A percentile compares a stretch with the other conserved stretches of the same genome.
These are phyloP conservation scores for Monosporascus ibericus DNA, from an alignment of 2,329 filamentous ascomycete genomes.

Conservation along the genomic window DNA sequence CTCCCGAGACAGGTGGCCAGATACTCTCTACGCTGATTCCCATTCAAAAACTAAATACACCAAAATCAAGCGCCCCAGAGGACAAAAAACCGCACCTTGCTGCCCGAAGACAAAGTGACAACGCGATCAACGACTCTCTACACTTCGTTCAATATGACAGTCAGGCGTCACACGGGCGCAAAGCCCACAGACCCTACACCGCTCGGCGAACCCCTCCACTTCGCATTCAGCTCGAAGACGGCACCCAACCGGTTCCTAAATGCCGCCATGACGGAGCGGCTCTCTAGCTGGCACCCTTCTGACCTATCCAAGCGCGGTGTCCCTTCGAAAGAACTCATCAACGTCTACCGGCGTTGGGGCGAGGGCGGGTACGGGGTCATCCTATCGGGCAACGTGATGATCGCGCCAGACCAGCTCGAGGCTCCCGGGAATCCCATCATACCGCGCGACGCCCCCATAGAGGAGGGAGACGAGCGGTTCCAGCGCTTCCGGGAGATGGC, in stretches of 20 bases:
- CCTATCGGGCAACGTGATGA: slow-evolving; percentile 56
- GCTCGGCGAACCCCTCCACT: slow-evolving; percentile 30
- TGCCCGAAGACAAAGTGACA: no score
- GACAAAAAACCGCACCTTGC: no score
- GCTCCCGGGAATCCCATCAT: slow-evolving; percentile 50
- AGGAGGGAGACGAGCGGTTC: slow-evolving; percentile 40
- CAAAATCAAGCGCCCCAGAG: no score
- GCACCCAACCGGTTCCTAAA: slow-evolving; percentile 55
- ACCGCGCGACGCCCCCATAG: slow-evolving; percentile 38
- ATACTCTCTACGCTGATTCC: no score
- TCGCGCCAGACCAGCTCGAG: slow-evolving; percentile 52
- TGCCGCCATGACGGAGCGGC: slow-evolving; percentile 53
- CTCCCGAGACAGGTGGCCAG: no score
- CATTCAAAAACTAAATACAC: no score
- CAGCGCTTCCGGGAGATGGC: slow-evolving; percentile 48
- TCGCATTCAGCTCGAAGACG: slow-evolving; percentile 39
- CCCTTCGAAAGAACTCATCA: slow-evolving; percentile 24
- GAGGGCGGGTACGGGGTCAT: slow-evolving; percentile 46
- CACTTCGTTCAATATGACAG: no score
- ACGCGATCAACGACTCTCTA: no score
- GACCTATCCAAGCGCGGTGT: slow-evolving; percentile 37
- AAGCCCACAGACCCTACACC: slow-evolving; percentile 14
- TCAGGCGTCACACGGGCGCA: no score
- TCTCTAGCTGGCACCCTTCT: slow-evolving; percentile 49
- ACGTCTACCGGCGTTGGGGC: slow-evolving; percentile 52